Evolutionary conservation across 2,329 filamentous ascomycete genomes (phyloP).

Genomic region (Alternaria solani): DNA sequence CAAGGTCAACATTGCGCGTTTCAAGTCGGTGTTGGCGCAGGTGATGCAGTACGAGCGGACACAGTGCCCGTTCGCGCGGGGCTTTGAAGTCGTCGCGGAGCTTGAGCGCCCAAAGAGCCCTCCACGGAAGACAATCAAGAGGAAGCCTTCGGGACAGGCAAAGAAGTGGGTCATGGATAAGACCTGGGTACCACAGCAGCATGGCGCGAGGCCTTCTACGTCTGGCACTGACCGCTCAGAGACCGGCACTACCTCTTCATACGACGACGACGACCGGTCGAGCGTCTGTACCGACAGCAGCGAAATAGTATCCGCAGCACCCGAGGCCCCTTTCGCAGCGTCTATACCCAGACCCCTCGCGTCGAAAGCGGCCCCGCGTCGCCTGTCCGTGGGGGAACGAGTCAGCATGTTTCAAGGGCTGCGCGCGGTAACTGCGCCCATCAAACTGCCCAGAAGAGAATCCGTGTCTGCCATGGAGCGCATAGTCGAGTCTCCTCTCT

Average conservation of each 20-base stretch:
- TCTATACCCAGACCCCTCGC: constrained; percentile 22
- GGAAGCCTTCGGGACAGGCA: constrained; percentile 63
- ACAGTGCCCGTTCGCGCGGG: constrained; percentile 81
- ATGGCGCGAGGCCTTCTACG: constrained; percentile 42
- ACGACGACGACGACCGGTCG: constrained; percentile 47
- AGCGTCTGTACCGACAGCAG: constrained; percentile 45
- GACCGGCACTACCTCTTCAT: constrained; percentile 39
- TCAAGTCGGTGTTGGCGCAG: constrained; percentile 74
- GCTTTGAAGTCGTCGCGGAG: constrained; percentile 76
- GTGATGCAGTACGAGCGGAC: constrained; percentile 89
- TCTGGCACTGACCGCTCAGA: constrained; percentile 42
- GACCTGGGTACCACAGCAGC: constrained; percentile 58
- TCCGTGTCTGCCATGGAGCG: constrained; percentile 29
- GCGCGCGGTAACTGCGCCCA: constrained; percentile 41
- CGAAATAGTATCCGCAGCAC: constrained; percentile 36
- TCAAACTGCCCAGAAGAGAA: constrained; percentile 14
- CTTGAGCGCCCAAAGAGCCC: constrained; percentile 73
- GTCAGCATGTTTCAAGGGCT: constrained; percentile 42
- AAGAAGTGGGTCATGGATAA: constrained; percentile 60
- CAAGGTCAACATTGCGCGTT: constrained; percentile 67
- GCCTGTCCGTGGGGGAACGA: constrained; percentile 42
- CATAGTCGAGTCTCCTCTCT: constrained; percentile 27
- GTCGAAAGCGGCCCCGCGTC: constrained; percentile 20
- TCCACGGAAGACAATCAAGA: constrained; percentile 57
- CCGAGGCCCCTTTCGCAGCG: constrained; percentile 27